Conservation (phyloP, 148 eudicot species). For the Rhododendron vialii region DNA sequence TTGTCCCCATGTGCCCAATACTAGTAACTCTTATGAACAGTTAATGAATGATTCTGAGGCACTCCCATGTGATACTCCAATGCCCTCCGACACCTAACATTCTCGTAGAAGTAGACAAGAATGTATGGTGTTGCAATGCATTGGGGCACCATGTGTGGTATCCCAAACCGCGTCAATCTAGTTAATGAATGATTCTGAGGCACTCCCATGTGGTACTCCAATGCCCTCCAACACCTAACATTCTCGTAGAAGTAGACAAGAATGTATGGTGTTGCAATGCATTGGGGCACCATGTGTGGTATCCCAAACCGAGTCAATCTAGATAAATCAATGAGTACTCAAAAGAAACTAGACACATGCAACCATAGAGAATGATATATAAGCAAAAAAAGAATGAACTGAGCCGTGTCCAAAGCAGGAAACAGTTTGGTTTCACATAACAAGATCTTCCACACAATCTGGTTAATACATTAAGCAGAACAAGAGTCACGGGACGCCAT, state of each 20-base stretch:
- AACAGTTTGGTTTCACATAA: conserved; percentile 7
- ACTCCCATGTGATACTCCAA: background rate
- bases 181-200: background rate
- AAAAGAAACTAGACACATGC: background rate
- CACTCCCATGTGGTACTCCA: background rate
- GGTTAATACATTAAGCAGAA: conserved; percentile 11
- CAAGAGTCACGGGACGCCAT: background rate
- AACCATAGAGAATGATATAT: background rate
- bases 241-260: background rate
- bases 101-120: background rate
- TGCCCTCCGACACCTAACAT: background rate
- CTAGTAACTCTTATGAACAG: background rate
- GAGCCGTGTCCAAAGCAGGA: background rate
- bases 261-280: background rate
- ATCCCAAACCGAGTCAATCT: background rate
- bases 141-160: background rate
- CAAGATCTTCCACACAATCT: conserved; percentile 3
- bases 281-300: background rate
- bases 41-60: background rate
- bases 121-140: background rate
- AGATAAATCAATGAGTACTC: background rate
- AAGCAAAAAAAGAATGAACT: background rate
- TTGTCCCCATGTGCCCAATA: background rate
- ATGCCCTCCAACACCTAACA: background rate
- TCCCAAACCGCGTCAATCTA: background rate